phyloP scores from a whole-genome alignment of 2,329 filamentous ascomycete species.

The Ceratocystis harringtonii region DNA sequence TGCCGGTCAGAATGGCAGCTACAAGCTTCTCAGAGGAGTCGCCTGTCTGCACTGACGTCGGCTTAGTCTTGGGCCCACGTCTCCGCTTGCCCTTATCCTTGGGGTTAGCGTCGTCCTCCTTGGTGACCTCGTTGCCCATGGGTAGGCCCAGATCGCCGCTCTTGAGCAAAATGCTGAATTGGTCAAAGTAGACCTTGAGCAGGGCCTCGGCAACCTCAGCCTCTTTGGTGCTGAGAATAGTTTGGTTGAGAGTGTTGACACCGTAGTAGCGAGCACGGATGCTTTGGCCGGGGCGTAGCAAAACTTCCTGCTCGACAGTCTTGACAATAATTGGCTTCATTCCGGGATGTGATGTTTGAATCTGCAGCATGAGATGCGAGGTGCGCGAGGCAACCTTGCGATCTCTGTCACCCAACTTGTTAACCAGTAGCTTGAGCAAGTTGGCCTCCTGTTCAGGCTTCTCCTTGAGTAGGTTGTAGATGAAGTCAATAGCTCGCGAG shows the following conservation, averaged over 20 bases:
- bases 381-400: conserved; percentile 90
- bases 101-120: conserved; percentile 19
- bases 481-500: conserved; percentile 73
- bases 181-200: conserved; percentile 78
- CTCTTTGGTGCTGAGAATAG: conserved; percentile 74
- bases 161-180: conserved; percentile 75
- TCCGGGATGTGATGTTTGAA: conserved; percentile 73
- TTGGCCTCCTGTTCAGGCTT: conserved; percentile 98
- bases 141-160: conserved; percentile 31
- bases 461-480: conserved; percentile 81
- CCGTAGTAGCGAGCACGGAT: conserved; percentile 88
- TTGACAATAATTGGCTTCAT: conserved; percentile 87
- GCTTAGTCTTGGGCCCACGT: conserved; percentile 10
- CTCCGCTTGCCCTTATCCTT: conserved; percentile 23
- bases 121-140: conserved; percentile 26
- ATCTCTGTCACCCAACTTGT: conserved; percentile 90
- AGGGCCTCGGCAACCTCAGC: conserved; percentile 65
- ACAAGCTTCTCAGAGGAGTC: conserved; percentile 59
- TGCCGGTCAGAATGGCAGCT: conserved; percentile 78
- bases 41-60: conserved; percentile 5
- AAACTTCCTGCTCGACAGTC: conserved; percentile 70
- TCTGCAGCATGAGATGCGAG: conserved; percentile 83
- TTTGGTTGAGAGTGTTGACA: conserved; percentile 93
- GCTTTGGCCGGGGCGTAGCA: conserved; percentile 77
- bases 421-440: conserved; percentile 74